These are phyloP conservation scores for Penicillium longicatenatum DNA, from an alignment of 495 filamentous ascomycete species.

Conservation along the genomic window DNA sequence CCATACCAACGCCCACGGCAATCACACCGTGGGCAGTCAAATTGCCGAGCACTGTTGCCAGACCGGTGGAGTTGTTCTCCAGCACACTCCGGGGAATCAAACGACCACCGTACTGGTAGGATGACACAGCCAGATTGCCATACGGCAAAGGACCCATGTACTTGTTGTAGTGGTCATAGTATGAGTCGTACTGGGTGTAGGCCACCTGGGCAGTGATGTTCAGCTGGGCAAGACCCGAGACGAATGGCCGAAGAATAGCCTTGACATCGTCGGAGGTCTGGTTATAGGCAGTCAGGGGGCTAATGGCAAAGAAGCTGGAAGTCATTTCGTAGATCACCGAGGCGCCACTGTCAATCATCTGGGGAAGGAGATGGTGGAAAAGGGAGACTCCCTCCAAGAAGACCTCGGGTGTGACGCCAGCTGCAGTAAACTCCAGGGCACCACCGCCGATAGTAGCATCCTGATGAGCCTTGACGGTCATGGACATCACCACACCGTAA, in stretches of 20 bases:
- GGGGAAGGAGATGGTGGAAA: constrained; percentile 48
- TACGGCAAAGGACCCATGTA: constrained; percentile 41
- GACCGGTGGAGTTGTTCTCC: constrained; percentile 43
- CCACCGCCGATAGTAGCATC: neutral
- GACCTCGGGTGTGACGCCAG: constrained; percentile 18
- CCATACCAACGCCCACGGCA: constrained; percentile 48
- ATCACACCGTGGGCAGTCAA: constrained; percentile 43
- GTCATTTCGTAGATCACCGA: constrained; percentile 52
- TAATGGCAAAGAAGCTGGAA: constrained; percentile 45
- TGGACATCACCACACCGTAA: neutral
- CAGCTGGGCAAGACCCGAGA: constrained; percentile 27
- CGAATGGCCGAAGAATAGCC: constrained; percentile 35
- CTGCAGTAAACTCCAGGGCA: neutral
- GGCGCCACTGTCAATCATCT: constrained; percentile 52
- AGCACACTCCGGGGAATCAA: constrained; percentile 55
- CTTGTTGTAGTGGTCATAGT: constrained; percentile 51
- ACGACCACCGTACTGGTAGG: constrained; percentile 59
- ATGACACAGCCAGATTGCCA: constrained; percentile 45
- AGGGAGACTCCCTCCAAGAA: constrained; percentile 47
- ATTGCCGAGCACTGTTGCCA: constrained; percentile 39
- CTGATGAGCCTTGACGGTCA: neutral
- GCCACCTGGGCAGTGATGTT: constrained; percentile 28
- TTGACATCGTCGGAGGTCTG: constrained; percentile 31
- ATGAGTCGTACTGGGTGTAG: constrained; percentile 39
- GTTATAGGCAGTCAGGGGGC: constrained; percentile 42